phyloP scores from a whole-genome alignment of 2,329 filamentous ascomycete genomes.

The Penicillium griseofulvum region DNA sequence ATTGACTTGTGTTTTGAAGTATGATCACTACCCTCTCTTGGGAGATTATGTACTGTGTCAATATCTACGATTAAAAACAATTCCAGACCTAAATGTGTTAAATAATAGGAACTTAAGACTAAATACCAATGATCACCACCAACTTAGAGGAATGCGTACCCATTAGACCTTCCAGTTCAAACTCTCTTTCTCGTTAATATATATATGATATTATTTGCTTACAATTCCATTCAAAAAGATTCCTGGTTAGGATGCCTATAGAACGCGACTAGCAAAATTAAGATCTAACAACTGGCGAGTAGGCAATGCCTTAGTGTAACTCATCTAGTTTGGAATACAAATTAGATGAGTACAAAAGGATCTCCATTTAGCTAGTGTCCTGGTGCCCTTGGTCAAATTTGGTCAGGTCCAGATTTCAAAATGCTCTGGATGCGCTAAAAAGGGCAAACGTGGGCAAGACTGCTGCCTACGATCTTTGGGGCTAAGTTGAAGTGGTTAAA shows the following conservation, averaged over 20 bases:
- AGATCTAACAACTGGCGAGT: too few relatives aligned
- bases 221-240: not conserved
- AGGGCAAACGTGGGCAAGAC: not conserved
- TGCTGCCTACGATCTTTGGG: not conserved
- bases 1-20: not conserved
- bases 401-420: not conserved
- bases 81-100: too few relatives aligned
- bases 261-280: too few relatives aligned
- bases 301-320: not conserved
- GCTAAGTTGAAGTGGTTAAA: not conserved
- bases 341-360: not conserved
- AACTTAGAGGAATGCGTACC: too few relatives aligned
- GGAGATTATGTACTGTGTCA: not conserved
- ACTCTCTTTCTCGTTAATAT: not conserved
- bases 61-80: not conserved
- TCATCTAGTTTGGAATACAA: not conserved
- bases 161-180: not conserved
- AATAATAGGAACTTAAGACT: too few relatives aligned
- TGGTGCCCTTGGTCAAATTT: not conserved
- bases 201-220: not conserved
- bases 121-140: too few relatives aligned
- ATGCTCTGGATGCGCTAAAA: not conserved
- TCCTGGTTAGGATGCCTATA: not conserved
- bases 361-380: not conserved
- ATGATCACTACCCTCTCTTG: not conserved